phyloP scores from a whole-genome alignment of 169 alveolate species.

The Cryptosporidium sp. region DNA sequence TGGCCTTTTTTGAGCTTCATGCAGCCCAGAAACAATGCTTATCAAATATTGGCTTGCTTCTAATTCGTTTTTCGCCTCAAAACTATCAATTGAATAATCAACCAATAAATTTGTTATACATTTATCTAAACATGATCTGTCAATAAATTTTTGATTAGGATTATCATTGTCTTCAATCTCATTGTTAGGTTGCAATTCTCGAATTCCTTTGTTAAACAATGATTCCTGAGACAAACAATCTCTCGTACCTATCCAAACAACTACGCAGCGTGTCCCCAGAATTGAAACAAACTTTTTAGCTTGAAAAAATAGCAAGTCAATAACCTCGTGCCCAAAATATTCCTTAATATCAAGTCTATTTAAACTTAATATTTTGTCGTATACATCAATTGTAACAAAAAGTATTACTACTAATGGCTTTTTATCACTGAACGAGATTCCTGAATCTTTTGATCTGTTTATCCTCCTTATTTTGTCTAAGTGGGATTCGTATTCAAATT shows the following conservation, averaged over 20 bases:
- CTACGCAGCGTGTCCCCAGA: conserved; percentile 34
- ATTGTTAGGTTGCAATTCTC: neutral
- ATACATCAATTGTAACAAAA: conserved; percentile 47
- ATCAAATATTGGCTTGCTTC: conserved; percentile 56
- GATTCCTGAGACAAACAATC: conserved; percentile 67
- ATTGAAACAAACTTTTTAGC: neutral
- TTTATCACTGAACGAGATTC: neutral
- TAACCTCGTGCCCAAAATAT: conserved; percentile 36
- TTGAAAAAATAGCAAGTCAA: conserved; percentile 47
- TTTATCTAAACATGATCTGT: conserved; percentile 36
- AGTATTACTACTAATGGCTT: neutral
- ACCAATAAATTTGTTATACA: conserved; percentile 36
- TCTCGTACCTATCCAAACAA: conserved; percentile 70
- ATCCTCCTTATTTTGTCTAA: conserved; percentile 17
- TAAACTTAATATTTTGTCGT: conserved; percentile 4
- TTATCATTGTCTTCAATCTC: neutral
- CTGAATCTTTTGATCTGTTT: neutral
- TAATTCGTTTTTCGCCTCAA: conserved; percentile 56
- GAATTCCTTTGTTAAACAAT: neutral
- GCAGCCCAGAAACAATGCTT: conserved; percentile 17
- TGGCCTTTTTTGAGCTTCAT: conserved; percentile 38
- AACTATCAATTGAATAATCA: conserved; percentile 49
- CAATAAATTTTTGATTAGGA: neutral
- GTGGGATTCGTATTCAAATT: conserved; percentile 49
- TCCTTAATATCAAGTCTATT: neutral